Evolutionary conservation across 2,329 filamentous ascomycete species (phyloP).

Genomic region (Aspergillus japonicus): DNA sequence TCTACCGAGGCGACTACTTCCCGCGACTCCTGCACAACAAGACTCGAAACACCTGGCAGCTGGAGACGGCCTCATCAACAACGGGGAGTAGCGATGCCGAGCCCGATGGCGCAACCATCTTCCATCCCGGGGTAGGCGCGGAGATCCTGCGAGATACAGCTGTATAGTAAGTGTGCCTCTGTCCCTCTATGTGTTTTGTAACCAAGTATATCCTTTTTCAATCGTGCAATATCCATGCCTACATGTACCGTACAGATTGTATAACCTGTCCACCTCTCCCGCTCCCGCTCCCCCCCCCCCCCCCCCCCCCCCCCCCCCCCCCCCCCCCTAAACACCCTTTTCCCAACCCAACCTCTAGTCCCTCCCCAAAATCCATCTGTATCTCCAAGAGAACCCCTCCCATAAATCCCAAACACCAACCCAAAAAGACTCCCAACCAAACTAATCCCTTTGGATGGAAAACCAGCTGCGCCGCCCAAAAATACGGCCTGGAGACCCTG

Average conservation of each 20-base stretch:
- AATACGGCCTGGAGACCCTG: constrained; percentile 78
- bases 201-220: not conserved
- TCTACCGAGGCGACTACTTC: constrained; percentile 93
- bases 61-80: constrained; percentile 57
- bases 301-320: no score
- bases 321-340: not conserved
- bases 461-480: constrained; percentile 70
- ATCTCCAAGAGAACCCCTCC: not conserved
- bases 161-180: constrained; percentile 62
- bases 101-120: constrained; percentile 64
- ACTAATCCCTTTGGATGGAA: not conserved
- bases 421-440: not conserved
- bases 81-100: constrained; percentile 43
- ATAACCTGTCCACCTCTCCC: no score
- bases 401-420: not conserved
- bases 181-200: not conserved
- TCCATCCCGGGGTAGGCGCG: constrained; percentile 62
- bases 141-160: constrained; percentile 83
- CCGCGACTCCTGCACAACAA: constrained; percentile 81
- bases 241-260: no score
- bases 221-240: no score
- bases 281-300: no score
- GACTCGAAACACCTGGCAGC: constrained; percentile 73
- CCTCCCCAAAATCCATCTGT: no score
- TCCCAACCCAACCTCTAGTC: not conserved